These are phyloP conservation scores for Citrus reticulata DNA, from an alignment of 345 rosid genomes.

Conservation along the genomic window DNA sequence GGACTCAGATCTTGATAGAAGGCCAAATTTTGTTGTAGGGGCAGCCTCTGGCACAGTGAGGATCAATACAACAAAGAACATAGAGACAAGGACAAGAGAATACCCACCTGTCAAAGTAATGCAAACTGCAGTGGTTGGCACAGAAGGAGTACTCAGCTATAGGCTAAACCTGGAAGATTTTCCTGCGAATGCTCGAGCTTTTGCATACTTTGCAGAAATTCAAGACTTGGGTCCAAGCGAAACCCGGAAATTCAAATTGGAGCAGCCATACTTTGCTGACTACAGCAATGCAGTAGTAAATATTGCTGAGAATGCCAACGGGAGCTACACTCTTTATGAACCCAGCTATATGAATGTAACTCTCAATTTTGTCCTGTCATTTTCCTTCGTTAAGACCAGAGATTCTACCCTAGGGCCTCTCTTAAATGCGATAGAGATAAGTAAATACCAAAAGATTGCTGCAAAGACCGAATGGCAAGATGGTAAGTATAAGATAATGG, in stretches of 20 bases:
- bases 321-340: slow-evolving; percentile 85
- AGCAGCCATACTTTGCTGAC: slow-evolving; percentile 58
- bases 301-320: slow-evolving; percentile 91
- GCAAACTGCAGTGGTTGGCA: slow-evolving; percentile 98
- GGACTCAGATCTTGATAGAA: slow-evolving; percentile 80
- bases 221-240: slow-evolving; percentile 68
- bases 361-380: slow-evolving; percentile 69
- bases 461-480: slow-evolving; percentile 58
- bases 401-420: slow-evolving; percentile 91
- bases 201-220: slow-evolving; percentile 89
- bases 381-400: slow-evolving; percentile 60
- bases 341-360: slow-evolving; percentile 97
- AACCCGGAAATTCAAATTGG: slow-evolving; percentile 72
- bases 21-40: slow-evolving; percentile 88
- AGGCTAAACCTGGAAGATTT: slow-evolving; percentile 86
- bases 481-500: slow-evolving; percentile 38
- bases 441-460: slow-evolving; percentile 72
- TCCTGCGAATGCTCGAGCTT: slow-evolving; percentile 95
- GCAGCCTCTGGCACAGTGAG: slow-evolving; percentile 75
- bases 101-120: slow-evolving; percentile 96
- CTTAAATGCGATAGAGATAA: slow-evolving; percentile 86
- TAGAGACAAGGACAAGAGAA: slow-evolving; percentile 66
- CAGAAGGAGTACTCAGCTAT: slow-evolving; percentile 65
- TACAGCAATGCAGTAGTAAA: slow-evolving; percentile 95
- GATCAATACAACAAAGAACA: slow-evolving; percentile 59